A percentile compares a stretch with the other conserved stretches of the same genome.
phyloP scores from a whole-genome alignment of 371 early-diverging fungal genomes.

The Saksenaea vasiformis region DNA sequence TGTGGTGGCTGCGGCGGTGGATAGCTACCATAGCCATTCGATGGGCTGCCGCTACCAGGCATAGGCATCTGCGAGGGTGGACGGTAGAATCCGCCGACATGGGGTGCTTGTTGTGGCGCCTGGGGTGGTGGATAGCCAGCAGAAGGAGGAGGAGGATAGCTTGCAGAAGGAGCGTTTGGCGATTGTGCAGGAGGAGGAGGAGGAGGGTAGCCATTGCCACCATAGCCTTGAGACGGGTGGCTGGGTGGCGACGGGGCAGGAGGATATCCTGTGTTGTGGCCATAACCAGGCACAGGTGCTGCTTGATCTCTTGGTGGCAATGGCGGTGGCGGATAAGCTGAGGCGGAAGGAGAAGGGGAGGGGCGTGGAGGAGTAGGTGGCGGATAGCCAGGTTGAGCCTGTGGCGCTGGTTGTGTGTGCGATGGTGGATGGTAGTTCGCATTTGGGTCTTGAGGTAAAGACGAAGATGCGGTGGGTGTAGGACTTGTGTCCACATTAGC shows the following conservation, averaged over 20 bases:
- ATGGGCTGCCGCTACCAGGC: neutral
- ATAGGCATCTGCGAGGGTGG: constrained; percentile 9
- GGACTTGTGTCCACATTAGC: constrained; percentile 19
- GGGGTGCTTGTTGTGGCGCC: neutral
- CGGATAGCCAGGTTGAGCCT: neutral
- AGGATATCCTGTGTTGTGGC: neutral
- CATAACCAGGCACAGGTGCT: neutral
- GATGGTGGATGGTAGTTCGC: neutral
- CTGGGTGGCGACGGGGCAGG: constrained; percentile 1
- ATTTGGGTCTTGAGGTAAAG: neutral
- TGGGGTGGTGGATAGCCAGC: neutral
- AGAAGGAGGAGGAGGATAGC: neutral
- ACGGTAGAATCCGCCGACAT: constrained; percentile 11
- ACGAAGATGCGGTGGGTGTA: constrained; percentile 7
- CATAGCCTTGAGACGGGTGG: neutral
- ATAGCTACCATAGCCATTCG: constrained; percentile 4
- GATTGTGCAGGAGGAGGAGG: constrained; percentile 4
- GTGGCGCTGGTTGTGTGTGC: constrained; percentile 1
- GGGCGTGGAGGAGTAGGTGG: neutral
- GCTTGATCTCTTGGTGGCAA: neutral
- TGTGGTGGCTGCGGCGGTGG: constrained; percentile 3
- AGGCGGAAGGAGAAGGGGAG: neutral
- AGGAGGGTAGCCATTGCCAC: neutral
- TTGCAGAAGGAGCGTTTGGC: neutral
- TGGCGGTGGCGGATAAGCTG: neutral